Base-by-base conservation (phyloP, 2,329 filamentous ascomycete genomes). In the Ophiostoma novo-ulmi region DNA sequence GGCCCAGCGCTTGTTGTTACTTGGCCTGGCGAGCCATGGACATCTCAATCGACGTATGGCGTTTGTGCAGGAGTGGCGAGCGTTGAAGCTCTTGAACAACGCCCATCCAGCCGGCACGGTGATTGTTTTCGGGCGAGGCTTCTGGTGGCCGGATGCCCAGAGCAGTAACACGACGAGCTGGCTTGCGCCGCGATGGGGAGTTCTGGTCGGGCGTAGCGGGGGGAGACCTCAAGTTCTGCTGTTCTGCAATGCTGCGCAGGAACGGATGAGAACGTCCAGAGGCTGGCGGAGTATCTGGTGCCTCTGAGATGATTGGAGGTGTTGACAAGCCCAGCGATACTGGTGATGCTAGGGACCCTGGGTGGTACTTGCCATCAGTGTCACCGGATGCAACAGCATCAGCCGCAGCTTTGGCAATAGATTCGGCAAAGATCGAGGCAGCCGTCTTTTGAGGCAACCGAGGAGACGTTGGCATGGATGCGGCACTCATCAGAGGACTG, bases 71-170 rank as follows among this genome's bases (percentile, higher is more conserved):
- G 70, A 84, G 78, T 2, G 87, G 88, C 35, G 85, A 88, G 70
- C 80, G 84, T 76, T 89, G 87, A 68, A 90, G 79, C 75, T 90
- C 88, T 70, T 85, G 81, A 31, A 90, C 85, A 6, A 90, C 87
- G 36, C 87, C 86, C 26, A 85, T 85, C 88, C 88, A 90, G 36
- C 87, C 86, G 73, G 80, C 79, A 70, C 83, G 83, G 69, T 87
- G 85, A 26, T 79, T 80, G 55, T 79, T 79, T 64, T 80, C 80
- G 44, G 82, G 78, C 64, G 81, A 80, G 68, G 86, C 83, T 73
- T 81, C 81, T 6, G 69, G 69, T 14, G 67, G 67, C 1, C 41
- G 67, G 36, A 72, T 71, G 10, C 85, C 84, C 72, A 86, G 83
- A 1, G 85, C 86, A 6, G 85, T 85, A 67, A 88, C 75, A 71